Percentiles rank a stretch among this genome's conserved stretches.
These are phyloP conservation scores for Colletotrichum euphorbiae DNA, from an alignment of 2,329 filamentous ascomycete species.

Conservation along the genomic window DNA sequence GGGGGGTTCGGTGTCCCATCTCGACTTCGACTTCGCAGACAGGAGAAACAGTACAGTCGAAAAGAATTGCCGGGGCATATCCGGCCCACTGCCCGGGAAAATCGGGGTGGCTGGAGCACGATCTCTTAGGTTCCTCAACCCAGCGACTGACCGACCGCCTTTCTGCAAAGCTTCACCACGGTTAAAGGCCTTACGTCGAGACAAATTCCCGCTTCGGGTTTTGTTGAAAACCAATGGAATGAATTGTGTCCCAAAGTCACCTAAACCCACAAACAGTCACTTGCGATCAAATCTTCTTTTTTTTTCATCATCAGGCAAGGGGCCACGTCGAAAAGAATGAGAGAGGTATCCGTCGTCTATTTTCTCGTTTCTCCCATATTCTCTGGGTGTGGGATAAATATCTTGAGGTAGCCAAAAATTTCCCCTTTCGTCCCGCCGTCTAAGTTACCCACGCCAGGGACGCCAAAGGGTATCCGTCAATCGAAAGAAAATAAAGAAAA, in stretches of 20 bases:
- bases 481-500: background rate
- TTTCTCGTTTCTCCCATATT: background rate
- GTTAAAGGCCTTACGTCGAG: no score
- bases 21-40: no score
- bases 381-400: no score
- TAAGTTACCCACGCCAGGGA: slow-evolving; percentile 32
- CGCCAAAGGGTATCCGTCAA: slow-evolving; percentile 40
- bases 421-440: slow-evolving; percentile 14
- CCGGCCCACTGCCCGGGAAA: slow-evolving; percentile 19
- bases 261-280: slow-evolving; percentile 22
- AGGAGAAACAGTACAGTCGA: no score
- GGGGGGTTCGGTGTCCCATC: no score
- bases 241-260: background rate
- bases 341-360: slow-evolving; percentile 15
- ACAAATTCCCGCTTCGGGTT: background rate
- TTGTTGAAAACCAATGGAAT: background rate
- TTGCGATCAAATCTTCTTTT: no score
- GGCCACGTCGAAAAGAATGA: background rate
- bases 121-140: background rate
- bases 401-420: background rate
- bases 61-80: background rate
- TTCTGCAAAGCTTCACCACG: no score
- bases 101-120: slow-evolving; percentile 26
- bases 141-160: background rate
- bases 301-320: background rate